phyloP scores from a whole-genome alignment of 768 basidiomycete genomes.

The Lentinula sp. region DNA sequence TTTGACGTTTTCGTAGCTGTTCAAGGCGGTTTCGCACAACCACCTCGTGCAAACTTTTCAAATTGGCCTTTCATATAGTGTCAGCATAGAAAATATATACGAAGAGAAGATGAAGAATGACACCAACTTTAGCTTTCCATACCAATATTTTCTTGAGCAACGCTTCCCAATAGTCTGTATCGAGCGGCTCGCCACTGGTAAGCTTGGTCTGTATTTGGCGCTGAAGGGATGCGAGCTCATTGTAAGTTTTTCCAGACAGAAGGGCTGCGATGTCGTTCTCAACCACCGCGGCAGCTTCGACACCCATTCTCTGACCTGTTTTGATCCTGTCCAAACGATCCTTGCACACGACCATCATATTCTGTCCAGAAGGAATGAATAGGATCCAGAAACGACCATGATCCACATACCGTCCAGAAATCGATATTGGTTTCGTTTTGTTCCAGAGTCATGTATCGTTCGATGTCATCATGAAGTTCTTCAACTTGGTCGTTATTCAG shows the following conservation, averaged over 20 bases:
- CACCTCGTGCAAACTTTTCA: slow-evolving; percentile 90
- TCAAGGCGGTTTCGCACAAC: slow-evolving; percentile 95
- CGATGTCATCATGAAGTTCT: slow-evolving; percentile 92
- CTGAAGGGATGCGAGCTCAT: slow-evolving; percentile 79
- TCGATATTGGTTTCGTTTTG: slow-evolving; percentile 81
- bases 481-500: slow-evolving; percentile 83
- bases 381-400: background rate
- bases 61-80: slow-evolving; percentile 58
- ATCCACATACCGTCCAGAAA: slow-evolving; percentile 83
- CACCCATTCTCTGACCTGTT: slow-evolving; percentile 51
- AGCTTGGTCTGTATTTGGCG: slow-evolving; percentile 84
- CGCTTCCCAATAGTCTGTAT: slow-evolving; percentile 97
- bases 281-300: slow-evolving; percentile 72
- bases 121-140: slow-evolving; percentile 87
- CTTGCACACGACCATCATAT: slow-evolving; percentile 97
- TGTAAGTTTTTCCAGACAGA: slow-evolving; percentile 79
- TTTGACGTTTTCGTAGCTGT: slow-evolving; percentile 90
- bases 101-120: background rate
- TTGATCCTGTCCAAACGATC: slow-evolving; percentile 79
- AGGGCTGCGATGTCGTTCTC: slow-evolving; percentile 80
- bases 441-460: slow-evolving; percentile 85
- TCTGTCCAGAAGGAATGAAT: slow-evolving; percentile 35
- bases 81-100: slow-evolving; percentile 6
- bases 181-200: slow-evolving; percentile 87
- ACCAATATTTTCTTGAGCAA: slow-evolving; percentile 88